Base-by-base conservation (phyloP, 306 rosid species). In the Arachis hypogaea region DNA sequence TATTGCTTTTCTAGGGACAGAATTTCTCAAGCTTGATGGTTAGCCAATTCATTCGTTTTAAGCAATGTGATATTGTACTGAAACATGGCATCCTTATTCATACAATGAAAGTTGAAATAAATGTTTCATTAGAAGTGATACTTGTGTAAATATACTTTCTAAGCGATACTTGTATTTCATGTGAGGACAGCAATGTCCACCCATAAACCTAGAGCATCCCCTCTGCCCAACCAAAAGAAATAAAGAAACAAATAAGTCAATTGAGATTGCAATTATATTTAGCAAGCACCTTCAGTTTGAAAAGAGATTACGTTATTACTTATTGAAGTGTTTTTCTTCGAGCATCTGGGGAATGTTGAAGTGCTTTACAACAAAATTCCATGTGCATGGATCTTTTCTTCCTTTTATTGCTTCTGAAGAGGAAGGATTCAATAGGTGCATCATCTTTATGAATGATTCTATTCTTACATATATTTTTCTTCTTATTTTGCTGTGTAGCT, bases 1-100 rank as follows among this genome's bases (percentile, higher is more conserved):
- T 74, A 83, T 94, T 78, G 93, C 98, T 70, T 82, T 93, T 71
- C 91, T 93, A 68, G 98, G 94, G 83, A 84, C 93, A 7, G 74
- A 83, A 77, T 89, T 93, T 80, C 97, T 91, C 71, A 91, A 91
- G 77, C 97, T 93, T 63, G 94, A 93, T 71, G 97, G 98, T 93
- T 74, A 85, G 82, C 22, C 71, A 68, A 60, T 62, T 68, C 16
- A 8, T 56, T 61, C 63, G 62, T 52, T 76, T 47, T 47, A 75
- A 57, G 51, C 38, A 57, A 46, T 71, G 55, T 22, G 54, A 9
- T 52, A 49, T 77, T 71, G 71, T 70, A 14, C 30, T 69, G 72
- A 80, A 40, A 71, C 33, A 55, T 74, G 46, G 66, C 36, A 42
- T 46, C 11, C 58, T 57, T 61, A 6, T 70, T 60, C 64, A 66